Conservation (phyloP, 2,329 filamentous ascomycete genomes). For the Fusarium musae region DNA sequence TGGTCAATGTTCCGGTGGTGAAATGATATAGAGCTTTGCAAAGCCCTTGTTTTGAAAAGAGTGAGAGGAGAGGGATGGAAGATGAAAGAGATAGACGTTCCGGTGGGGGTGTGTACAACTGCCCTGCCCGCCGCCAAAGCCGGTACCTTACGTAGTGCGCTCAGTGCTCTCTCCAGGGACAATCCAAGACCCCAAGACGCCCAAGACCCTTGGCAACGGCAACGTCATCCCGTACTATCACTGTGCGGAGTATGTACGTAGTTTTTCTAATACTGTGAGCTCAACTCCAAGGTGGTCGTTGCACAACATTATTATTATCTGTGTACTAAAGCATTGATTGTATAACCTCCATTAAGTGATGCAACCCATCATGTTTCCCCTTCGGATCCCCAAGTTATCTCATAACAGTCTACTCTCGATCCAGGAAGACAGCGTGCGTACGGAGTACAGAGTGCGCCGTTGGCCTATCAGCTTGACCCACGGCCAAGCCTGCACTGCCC, state of each 20-base stretch:
- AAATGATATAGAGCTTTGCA: slow-evolving; percentile 17
- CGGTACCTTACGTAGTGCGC: slow-evolving; percentile 5
- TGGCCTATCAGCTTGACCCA: slow-evolving; percentile 14
- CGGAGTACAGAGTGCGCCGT: background rate
- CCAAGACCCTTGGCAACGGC: slow-evolving; percentile 31
- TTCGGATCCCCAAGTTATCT: background rate
- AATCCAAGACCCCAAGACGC: slow-evolving; percentile 26
- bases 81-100: slow-evolving; percentile 25
- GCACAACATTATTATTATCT: slow-evolving; percentile 3
- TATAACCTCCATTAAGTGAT: background rate
- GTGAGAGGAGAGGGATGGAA: slow-evolving; percentile 1
- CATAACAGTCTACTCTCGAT: background rate
- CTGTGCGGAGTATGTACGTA: background rate
- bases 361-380: background rate
- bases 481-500: slow-evolving; percentile 30
- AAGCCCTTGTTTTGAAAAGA: slow-evolving; percentile 13
- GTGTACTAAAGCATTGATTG: background rate
- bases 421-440: background rate
- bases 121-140: background rate
- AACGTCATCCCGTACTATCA: slow-evolving; percentile 27
- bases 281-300: background rate
- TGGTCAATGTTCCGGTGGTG: slow-evolving; percentile 3
- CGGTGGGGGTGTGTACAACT: slow-evolving; percentile 34
- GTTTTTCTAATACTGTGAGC: background rate
- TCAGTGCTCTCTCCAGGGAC: slow-evolving; percentile 20